Conservation (phyloP, 2,329 filamentous ascomycete species). For the Geosmithia flava region DNA sequence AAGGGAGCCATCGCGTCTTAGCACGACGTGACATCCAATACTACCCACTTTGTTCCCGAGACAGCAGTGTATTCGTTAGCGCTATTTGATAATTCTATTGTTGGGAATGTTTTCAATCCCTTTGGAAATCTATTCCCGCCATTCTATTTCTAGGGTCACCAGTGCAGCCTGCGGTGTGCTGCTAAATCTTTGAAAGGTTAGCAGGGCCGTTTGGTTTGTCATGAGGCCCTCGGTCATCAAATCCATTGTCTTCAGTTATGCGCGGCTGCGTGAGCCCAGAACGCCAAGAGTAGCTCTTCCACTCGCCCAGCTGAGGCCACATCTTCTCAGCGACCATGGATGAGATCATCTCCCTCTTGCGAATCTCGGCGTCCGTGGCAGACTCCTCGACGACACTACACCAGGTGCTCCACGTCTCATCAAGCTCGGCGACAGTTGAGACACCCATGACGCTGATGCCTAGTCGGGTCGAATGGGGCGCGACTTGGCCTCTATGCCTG, state of each 20-base stretch:
- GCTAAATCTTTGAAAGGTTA: neutral
- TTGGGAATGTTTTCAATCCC: too few species aligned
- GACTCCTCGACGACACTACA: slow-evolving; percentile 32
- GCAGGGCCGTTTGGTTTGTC: neutral
- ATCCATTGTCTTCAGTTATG: neutral
- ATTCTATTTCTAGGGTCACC: too few species aligned
- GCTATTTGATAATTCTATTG: too few species aligned
- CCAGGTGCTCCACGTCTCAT: slow-evolving; percentile 49
- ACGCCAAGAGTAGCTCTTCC: slow-evolving; percentile 53
- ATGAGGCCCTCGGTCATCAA: neutral
- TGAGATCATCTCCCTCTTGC: slow-evolving; percentile 17
- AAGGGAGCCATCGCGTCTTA: too few species aligned
- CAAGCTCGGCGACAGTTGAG: slow-evolving; percentile 47
- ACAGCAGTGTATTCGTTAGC: too few species aligned
- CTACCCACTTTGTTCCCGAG: too few species aligned
- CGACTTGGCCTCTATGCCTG: neutral
- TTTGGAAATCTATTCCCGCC: too few species aligned
- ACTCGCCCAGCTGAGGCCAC: slow-evolving; percentile 44
- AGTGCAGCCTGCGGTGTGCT: neutral
- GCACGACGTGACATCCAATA: too few species aligned
- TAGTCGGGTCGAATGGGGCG: slow-evolving; percentile 17
- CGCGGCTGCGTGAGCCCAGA: slow-evolving; percentile 29
- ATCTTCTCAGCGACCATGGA: slow-evolving; percentile 28
- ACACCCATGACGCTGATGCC: slow-evolving; percentile 55
- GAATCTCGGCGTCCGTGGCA: slow-evolving; percentile 15